Percentiles rank a stretch among this genome's conserved stretches.
Evolutionary conservation across 352 stramenopile genomes (phyloP).

Genomic region (Globisporangium solare): DNA sequence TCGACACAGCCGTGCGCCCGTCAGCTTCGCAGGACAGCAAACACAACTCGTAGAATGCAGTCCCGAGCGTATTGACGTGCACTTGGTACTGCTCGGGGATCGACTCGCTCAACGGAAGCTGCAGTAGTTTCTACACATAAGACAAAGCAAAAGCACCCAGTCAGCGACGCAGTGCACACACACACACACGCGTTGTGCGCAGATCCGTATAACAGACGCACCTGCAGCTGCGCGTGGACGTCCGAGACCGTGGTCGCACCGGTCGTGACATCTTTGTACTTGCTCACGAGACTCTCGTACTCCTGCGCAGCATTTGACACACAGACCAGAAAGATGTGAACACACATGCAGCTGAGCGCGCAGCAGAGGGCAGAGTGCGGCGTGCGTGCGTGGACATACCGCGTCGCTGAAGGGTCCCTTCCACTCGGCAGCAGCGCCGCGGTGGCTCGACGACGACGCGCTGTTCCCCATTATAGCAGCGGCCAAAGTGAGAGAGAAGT

Average conservation of each 20-base stretch:
- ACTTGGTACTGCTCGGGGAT: slow-evolving; percentile 24
- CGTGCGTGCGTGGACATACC: slow-evolving; percentile 14
- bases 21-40: slow-evolving; percentile 26
- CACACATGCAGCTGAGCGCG: neutral
- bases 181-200: neutral
- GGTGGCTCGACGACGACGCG: slow-evolving; percentile 9
- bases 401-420: slow-evolving; percentile 82
- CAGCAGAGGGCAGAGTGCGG: neutral
- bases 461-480: slow-evolving; percentile 32
- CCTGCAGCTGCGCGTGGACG: slow-evolving; percentile 38
- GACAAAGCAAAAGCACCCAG: too few relatives aligned
- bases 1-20: slow-evolving; percentile 1
- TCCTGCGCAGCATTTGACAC: slow-evolving; percentile 29
- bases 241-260: slow-evolving; percentile 16
- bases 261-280: slow-evolving; percentile 36
- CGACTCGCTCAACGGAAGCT: slow-evolving; percentile 26
- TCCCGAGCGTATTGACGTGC: slow-evolving; percentile 24
- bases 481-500: neutral
- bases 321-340: neutral
- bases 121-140: slow-evolving; percentile 33
- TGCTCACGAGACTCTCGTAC: slow-evolving; percentile 51
- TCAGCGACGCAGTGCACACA: neutral
- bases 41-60: slow-evolving; percentile 53
- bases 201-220: slow-evolving; percentile 8
- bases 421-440: slow-evolving; percentile 29